A percentile compares a stretch with the other conserved stretches of the same genome.
These are phyloP conservation scores for Lavandula angustifolia DNA, from an alignment of 257 asterid genomes.

Conservation along the genomic window DNA sequence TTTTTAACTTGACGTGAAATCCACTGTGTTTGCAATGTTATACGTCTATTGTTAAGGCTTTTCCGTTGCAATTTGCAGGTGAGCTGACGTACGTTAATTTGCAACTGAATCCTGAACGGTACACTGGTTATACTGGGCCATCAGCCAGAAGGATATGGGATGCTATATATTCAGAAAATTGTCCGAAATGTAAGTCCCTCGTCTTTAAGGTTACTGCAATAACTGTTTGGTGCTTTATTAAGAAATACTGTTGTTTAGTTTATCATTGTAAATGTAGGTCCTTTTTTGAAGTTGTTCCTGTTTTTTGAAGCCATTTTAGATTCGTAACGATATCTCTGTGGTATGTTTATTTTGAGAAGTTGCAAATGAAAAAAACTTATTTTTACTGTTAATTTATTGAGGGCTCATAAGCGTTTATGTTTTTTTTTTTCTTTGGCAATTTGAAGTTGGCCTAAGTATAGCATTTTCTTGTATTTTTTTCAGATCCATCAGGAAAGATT, in stretches of 20 bases:
- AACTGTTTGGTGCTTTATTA: slow-evolving; percentile 19
- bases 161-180: slow-evolving; percentile 84
- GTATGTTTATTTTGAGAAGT: slow-evolving; percentile 3
- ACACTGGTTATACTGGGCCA: slow-evolving; percentile 90
- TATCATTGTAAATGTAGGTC: not conserved
- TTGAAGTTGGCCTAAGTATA: slow-evolving; percentile 13
- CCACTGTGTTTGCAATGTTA: not conserved
- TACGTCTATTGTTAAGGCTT: slow-evolving; percentile 9
- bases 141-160: slow-evolving; percentile 97
- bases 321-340: slow-evolving; percentile 1
- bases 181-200: slow-evolving; percentile 77
- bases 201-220: slow-evolving; percentile 18
- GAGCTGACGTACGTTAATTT: slow-evolving; percentile 97
- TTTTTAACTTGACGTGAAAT: slow-evolving; percentile 4
- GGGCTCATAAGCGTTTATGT: not conserved
- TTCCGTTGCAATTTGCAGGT: slow-evolving; percentile 46
- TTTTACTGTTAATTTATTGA: not conserved
- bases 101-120: slow-evolving; percentile 85
- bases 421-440: slow-evolving; percentile 19
- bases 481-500: slow-evolving; percentile 82
- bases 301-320: not conserved
- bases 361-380: not conserved
- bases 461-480: slow-evolving; percentile 29
- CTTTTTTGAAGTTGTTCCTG: no score
- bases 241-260: not conserved